Percentiles rank a stretch among this genome's conserved stretches.
Evolutionary conservation across 139 green algal species (phyloP).

Genomic region (Ulvella scutata): DNA sequence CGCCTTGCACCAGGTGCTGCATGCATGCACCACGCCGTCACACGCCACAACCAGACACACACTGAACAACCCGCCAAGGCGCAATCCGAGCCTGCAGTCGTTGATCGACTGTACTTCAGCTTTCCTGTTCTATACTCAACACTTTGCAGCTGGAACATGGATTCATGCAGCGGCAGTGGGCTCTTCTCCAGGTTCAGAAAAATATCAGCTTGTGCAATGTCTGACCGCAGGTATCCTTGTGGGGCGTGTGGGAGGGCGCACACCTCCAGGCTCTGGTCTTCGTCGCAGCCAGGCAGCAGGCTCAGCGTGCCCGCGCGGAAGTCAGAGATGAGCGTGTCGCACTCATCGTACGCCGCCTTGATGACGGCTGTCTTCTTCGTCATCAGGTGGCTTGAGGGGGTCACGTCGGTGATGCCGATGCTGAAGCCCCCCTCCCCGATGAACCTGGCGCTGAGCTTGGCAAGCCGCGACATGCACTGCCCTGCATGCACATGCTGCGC

Average conservation of each 20-base stretch:
- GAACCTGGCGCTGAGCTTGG: slow-evolving; percentile 77
- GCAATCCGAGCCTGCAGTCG: not conserved
- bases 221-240: slow-evolving; percentile 14
- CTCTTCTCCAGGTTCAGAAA: not conserved
- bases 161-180: not conserved
- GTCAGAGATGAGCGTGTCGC: slow-evolving; percentile 46
- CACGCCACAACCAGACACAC: not conserved
- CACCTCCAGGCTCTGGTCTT: slow-evolving; percentile 74
- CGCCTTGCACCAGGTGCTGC: not conserved
- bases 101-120: not conserved
- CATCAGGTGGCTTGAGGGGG: slow-evolving; percentile 39
- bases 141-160: too few species aligned
- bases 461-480: slow-evolving; percentile 74
- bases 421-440: slow-evolving; percentile 88
- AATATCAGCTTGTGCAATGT: not conserved
- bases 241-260: not conserved
- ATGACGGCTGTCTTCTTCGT: slow-evolving; percentile 36
- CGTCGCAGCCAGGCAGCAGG: slow-evolving; percentile 73
- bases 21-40: not conserved
- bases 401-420: slow-evolving; percentile 95
- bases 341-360: slow-evolving; percentile 48
- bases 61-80: not conserved
- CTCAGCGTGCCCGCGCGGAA: slow-evolving; percentile 47
- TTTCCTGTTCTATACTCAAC: too few species aligned
- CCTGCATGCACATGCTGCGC: not conserved